Evolutionary conservation across 257 asterid species (phyloP), one percentile per base, ranked within the genome.

Genomic region (Fraxinus cuspidata): DNA sequence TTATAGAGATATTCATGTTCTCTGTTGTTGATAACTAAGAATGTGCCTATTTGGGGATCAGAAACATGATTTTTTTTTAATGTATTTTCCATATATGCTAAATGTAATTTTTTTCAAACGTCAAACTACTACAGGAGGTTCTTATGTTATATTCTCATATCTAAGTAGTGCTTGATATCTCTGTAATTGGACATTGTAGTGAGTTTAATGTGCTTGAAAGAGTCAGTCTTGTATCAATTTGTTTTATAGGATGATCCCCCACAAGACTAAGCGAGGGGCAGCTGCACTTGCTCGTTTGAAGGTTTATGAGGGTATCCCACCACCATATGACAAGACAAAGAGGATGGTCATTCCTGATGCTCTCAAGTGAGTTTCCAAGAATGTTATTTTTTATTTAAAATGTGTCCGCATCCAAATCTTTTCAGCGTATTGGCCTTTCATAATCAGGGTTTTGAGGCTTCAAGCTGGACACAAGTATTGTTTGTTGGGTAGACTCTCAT

Each of bases 261-360:
- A 92, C 86, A 92, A 92, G 91, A 90, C 97, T 23, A 92, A 92
- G 83, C 85, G 97, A 3, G 97, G 97, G 32, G 97, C 88, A 6
- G 97, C 97, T 86, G 97, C 97, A 6, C 94, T 92, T 76, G 94
- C 90, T 35, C 90, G 94, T 72, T 77, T 92, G 92, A 90, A 92
- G 88, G 97, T 90, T 37, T 92, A 53, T 0, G 97, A 92, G 89
- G 97, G 96, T 51, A 77, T 92, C 0, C 97, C 97, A 5, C 89
- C 96, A 3, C 97, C 97, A 56, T 92, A 88, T 81, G 97, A 92
- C 88, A 92, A 90, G 84, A 84, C 77, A 1, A 92, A 92, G 88
- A 90, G 90, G 81, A 92, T 92, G 97, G 96, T 92, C 56, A 88
- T 92, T 77, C 97, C 97, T 2, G 97, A 92, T 84, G 96, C 96